These are phyloP conservation scores for Pythium folliculosum DNA, from an alignment of 352 stramenopile genomes.

Conservation along the genomic window DNA sequence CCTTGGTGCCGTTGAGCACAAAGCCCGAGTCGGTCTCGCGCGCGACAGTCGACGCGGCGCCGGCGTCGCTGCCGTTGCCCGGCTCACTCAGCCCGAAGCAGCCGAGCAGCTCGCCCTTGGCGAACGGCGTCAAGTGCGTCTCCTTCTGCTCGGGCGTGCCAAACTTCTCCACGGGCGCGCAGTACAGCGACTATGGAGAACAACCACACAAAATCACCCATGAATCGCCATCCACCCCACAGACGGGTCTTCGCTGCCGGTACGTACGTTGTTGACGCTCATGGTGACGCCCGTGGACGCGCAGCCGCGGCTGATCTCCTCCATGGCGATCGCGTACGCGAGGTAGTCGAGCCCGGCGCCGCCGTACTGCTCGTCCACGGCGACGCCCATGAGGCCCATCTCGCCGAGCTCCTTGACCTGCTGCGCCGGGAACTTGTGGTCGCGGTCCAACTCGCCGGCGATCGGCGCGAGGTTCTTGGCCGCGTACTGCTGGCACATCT, in stretches of 20 bases:
- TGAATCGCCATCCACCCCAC: too few species aligned
- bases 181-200: constrained; percentile 92
- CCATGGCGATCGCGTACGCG: constrained; percentile 97
- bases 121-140: constrained; percentile 88
- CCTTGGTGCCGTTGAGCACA: constrained; percentile 97
- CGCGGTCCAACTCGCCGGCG: constrained; percentile 88
- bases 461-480: constrained; percentile 93
- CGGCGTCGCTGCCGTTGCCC: constrained; percentile 94
- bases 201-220: constrained; percentile 17
- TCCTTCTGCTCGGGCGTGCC: constrained; percentile 91
- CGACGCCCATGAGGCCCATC: constrained; percentile 96
- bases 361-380: constrained; percentile 86
- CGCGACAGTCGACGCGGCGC: constrained; percentile 93
- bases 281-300: constrained; percentile 96
- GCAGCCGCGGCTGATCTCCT: constrained; percentile 96
- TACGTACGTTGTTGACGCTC: constrained; percentile 90
- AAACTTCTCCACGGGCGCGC: constrained; percentile 94
- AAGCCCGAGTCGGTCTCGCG: constrained; percentile 85
- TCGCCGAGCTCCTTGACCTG: constrained; percentile 89
- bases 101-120: constrained; percentile 89
- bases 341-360: constrained; percentile 95
- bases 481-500: constrained; percentile 96
- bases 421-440: constrained; percentile 84
- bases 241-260: too few species aligned
- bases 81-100: constrained; percentile 95